Evolutionary conservation across 2,329 filamentous ascomycete species (phyloP).

Genomic region (Microthyrium microscopicum): DNA sequence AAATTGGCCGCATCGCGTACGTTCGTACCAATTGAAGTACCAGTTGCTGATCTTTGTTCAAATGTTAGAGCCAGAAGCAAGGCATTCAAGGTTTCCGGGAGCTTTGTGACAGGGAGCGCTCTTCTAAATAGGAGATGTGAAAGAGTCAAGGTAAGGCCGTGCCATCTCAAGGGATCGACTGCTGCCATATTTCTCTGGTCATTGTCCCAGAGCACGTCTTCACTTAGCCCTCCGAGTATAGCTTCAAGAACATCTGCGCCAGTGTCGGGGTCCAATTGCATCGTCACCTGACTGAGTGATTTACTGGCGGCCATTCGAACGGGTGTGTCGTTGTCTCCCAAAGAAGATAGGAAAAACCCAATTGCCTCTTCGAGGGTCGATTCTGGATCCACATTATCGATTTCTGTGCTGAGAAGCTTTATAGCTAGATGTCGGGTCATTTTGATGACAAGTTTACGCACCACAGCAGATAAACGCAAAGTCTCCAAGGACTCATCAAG

Average conservation of each 20-base stretch:
- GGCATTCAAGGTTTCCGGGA: conserved; percentile 59
- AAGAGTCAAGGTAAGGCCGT: conserved; percentile 76
- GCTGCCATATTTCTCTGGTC: conserved; percentile 47
- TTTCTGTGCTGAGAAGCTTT: conserved; percentile 36
- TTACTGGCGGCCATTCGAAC: conserved; percentile 87
- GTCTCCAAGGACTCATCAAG: conserved; percentile 33
- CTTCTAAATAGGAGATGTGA: conserved; percentile 74
- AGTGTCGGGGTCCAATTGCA: conserved; percentile 66
- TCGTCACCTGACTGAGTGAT: conserved; percentile 69
- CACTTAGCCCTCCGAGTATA: conserved; percentile 51
- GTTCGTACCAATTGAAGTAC: conserved; percentile 72
- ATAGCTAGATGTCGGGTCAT: conserved; percentile 60
- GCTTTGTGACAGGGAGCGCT: conserved; percentile 53
- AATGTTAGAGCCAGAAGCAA: conserved; percentile 70
- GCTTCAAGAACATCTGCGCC: conserved; percentile 76
- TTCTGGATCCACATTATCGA: conserved; percentile 19
- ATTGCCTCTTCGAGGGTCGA: conserved; percentile 57
- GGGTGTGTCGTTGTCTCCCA: conserved; percentile 79
- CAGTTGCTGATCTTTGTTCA: conserved; percentile 72
- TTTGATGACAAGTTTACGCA: conserved; percentile 71
- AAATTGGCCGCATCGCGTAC: conserved; percentile 93
- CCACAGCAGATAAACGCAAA: conserved; percentile 57
- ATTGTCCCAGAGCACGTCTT: conserved; percentile 42
- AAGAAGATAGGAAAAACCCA: conserved; percentile 58
- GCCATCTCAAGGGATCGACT: conserved; percentile 75